Percentiles rank a stretch among this genome's conserved stretches.
phyloP scores from a whole-genome alignment of 768 basidiomycete genomes.

The Cyclocybe cylindracea region DNA sequence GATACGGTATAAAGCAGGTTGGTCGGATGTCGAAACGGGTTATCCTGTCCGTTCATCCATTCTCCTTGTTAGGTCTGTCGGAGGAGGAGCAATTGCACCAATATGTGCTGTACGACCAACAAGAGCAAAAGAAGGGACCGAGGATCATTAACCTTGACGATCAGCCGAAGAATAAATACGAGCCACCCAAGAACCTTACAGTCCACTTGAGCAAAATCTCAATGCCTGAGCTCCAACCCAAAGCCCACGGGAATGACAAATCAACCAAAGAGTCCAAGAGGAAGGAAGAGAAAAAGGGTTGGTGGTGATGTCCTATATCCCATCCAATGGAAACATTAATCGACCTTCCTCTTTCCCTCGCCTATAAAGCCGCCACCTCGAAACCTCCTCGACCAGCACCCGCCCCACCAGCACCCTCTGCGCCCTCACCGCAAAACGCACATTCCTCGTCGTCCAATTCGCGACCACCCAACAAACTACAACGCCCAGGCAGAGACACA shows the following conservation, averaged over 20 bases:
- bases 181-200: slow-evolving; percentile 65
- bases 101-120: slow-evolving; percentile 73
- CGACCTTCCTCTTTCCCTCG: slow-evolving; percentile 4
- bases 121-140: slow-evolving; percentile 51
- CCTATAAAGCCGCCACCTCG: slow-evolving; percentile 6
- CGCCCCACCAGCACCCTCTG: slow-evolving; percentile 5
- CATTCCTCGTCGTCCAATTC: slow-evolving; percentile 7
- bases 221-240: slow-evolving; percentile 81
- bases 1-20: slow-evolving; percentile 74
- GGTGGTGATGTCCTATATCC: slow-evolving; percentile 23
- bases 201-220: slow-evolving; percentile 85
- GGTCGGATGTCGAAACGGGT: slow-evolving; percentile 9
- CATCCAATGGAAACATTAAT: slow-evolving; percentile 11
- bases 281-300: slow-evolving; percentile 46
- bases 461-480: slow-evolving; percentile 16
- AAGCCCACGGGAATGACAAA: slow-evolving; percentile 29
- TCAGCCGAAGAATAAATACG: slow-evolving; percentile 53
- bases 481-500: slow-evolving; percentile 15
- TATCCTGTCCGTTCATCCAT: slow-evolving; percentile 1
- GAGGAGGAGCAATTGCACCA: slow-evolving; percentile 70
- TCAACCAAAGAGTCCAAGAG: slow-evolving; percentile 33
- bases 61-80: slow-evolving; percentile 32
- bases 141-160: slow-evolving; percentile 72
- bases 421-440: slow-evolving; percentile 3
- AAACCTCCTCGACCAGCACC: slow-evolving; percentile 14